Conservation (phyloP, 495 filamentous ascomycete genomes). For the Evernia prunastri region DNA sequence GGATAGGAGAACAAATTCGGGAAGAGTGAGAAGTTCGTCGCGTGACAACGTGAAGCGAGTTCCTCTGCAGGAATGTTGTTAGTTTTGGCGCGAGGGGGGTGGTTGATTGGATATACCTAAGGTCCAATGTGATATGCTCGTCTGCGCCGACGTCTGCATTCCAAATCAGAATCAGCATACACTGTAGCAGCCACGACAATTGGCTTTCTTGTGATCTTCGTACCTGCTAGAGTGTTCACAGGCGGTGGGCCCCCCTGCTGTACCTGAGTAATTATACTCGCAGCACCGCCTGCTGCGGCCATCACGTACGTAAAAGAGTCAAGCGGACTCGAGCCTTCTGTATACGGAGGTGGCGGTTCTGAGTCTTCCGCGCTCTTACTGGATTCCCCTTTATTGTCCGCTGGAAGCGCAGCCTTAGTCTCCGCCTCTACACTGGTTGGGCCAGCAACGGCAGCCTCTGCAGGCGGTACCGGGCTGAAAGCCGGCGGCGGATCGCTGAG, state of each 20-base stretch:
- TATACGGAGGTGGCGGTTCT: constrained; percentile 93
- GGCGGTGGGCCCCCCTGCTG: constrained; percentile 70
- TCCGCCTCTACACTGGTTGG: constrained; percentile 59
- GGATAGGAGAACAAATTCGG: constrained; percentile 97
- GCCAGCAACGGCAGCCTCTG: constrained; percentile 41
- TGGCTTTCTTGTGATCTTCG: constrained; percentile 21
- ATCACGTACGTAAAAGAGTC: constrained; percentile 94
- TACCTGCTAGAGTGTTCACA: constrained; percentile 84
- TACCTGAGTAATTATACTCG: constrained; percentile 98
- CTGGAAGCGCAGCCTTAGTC: constrained; percentile 75
- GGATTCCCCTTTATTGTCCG: constrained; percentile 69
- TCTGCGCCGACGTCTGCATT: constrained; percentile 72
- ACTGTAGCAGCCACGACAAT: background rate
- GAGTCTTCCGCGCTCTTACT: constrained; percentile 70
- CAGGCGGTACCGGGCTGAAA: constrained; percentile 41
- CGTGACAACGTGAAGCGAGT: constrained; percentile 88
- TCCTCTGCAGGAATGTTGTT: constrained; percentile 53
- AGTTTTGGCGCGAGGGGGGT: constrained; percentile 14
- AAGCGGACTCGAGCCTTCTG: constrained; percentile 87
- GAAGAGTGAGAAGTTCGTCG: constrained; percentile 89
- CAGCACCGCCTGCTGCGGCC: constrained; percentile 91
- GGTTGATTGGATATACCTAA: constrained; percentile 56
- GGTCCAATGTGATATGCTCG: constrained; percentile 91
- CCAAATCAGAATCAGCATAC: background rate
- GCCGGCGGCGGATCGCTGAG: constrained; percentile 55